Base-by-base conservation (phyloP, 106 monocot species). In the Allium cepa region DNA sequence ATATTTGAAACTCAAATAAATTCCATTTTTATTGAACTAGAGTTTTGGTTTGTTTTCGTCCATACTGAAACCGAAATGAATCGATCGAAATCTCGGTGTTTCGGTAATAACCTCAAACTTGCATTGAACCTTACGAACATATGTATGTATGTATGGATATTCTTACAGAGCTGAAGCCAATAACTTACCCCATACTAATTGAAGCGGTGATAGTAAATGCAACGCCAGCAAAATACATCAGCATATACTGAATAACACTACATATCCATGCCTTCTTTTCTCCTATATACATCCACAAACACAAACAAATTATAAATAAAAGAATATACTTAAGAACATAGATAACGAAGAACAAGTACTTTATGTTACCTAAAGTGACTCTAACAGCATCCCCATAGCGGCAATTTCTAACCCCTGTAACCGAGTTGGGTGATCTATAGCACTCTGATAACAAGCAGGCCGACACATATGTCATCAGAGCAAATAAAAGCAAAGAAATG, bases 301-400 rank as follows among this genome's bases (percentile, higher is more conserved):
- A 9, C 60, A 9, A 60, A 12, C 17, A 60, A n/a, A 3, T 5
- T n/a, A 17, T 10, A 60, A 9, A 60, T n/a, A 9, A 18, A 26
- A n/a, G 11, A 60, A 60, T 8, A 60, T 60, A 60, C 26, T 4
- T 11, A 56, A 56, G n/a, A 56, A 11, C n/a, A 56, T n/a, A n/a
- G n/a, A 17, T 17, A 60, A 9, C 2, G 3, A 9, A n/a, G n/a
- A 10, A n/a, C 60, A 17, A 60, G 60, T 60, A n/a, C 0, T 60
- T 18, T 9, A 3, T 17, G 3, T 10, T 66, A 90, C 90, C 90
- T 73, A 90, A 62, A 62, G 61, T 69, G 16, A 70, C 73, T 69
- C 86, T 70, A 49, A 91, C 90, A 48, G 90, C 90, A 47, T 91
- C 81, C 79, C 81, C 84, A 72, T 91, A 91, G 13, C 81, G 79